A percentile compares a stretch with the other conserved stretches of the same genome.
These are phyloP conservation scores for Suillus plorans DNA, from an alignment of 768 basidiomycete species.

Conservation along the genomic window DNA sequence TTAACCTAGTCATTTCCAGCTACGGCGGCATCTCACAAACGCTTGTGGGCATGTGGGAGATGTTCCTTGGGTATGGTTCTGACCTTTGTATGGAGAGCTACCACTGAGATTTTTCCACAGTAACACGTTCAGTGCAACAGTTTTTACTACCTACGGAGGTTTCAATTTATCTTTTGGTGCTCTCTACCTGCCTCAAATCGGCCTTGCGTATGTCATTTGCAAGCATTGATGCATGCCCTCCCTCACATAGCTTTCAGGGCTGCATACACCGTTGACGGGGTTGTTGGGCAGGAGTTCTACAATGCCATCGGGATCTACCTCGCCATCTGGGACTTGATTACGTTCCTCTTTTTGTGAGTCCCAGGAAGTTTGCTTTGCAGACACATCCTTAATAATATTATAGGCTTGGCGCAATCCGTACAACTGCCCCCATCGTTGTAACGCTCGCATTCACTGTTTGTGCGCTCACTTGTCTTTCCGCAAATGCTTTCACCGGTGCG, in stretches of 20 bases:
- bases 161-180: constrained; percentile 31
- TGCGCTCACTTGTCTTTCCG: constrained; percentile 25
- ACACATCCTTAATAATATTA: neutral
- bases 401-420: constrained; percentile 27
- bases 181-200: constrained; percentile 24
- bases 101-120: constrained; percentile 15
- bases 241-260: constrained; percentile 14
- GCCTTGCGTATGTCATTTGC: constrained; percentile 22
- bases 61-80: constrained; percentile 28
- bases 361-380: neutral
- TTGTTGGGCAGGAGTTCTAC: constrained; percentile 24
- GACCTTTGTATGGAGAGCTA: neutral
- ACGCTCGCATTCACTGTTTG: constrained; percentile 23
- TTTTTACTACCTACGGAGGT: constrained; percentile 28
- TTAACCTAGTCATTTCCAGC: constrained; percentile 13
- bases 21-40: constrained; percentile 32
- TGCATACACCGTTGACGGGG: constrained; percentile 25
- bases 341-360: constrained; percentile 24
- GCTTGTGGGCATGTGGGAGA: constrained; percentile 32
- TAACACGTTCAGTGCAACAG: constrained; percentile 28
- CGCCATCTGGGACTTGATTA: constrained; percentile 25
- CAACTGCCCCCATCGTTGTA: constrained; percentile 22
- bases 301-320: constrained; percentile 28
- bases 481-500: constrained; percentile 28
- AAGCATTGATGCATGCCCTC: neutral